Evolutionary conservation across 768 basidiomycete genomes (phyloP), one percentile per base, ranked within the genome.

Genomic region (Rhizopogon salebrosus): DNA sequence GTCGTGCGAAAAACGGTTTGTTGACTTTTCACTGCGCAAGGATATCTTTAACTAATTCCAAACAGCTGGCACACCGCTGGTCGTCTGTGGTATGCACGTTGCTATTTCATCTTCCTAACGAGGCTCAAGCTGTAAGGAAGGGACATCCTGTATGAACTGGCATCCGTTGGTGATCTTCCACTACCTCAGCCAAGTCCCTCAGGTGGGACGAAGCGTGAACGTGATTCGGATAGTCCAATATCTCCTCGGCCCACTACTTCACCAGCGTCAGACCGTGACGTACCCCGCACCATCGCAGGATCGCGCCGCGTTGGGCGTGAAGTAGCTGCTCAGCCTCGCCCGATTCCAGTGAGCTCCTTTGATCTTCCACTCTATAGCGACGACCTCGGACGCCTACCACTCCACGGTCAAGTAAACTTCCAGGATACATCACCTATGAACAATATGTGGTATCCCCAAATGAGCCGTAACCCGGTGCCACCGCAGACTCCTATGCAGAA

Each of bases 91-190:
- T 80, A 48, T 43, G 75, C 62, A 35, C 18, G 29, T 23, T 37
- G 42, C 13, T 7, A 1, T 13, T 18, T 26, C 37, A 8, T 20
- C 27, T 27, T 38, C 3, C n/a, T 24, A 26, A 22, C 16, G 7
- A 9, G 8, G 13, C 39, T 41, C 3, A 29, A 34, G 10, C 24
- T 23, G 49, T 20, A 39, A 34, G 41, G 10, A 54, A 87, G 87
- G 85, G 85, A 88, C 59, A 78, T 89, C 38, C 67, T 89, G 18
- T 87, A 81, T 57, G 85, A 89, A 57, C 72, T 89, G 1, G 84
- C 87, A 3, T 83, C 77, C 0, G 85, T 83, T 4, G 85, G 87
- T 2, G 84, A 88, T 22, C 72, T 89, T 0, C 87, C 85, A 0
- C 72, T 88, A 5, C 87, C 87, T 2, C 74, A 78, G 45, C 61